Base-by-base conservation (phyloP, 805 yeast genomes). In the Scheffersomyces coipomensis region DNA sequence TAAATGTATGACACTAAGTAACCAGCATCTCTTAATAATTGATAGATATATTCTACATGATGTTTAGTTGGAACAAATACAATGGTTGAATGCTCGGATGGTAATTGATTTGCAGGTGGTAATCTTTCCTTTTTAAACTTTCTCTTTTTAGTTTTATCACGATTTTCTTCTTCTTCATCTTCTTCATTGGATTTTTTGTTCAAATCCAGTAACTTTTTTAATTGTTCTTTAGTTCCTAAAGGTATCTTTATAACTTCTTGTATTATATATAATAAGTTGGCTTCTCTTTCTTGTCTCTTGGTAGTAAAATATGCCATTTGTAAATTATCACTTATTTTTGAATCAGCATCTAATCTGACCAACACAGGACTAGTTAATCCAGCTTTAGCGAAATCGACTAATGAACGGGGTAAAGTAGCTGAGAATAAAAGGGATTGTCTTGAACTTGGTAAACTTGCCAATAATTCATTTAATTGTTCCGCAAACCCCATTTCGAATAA, bases 371-470 rank as follows among this genome's bases (percentile, higher is more conserved):
- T 91, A 2, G 83, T 76, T 35, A 93, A 73, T 5, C 99, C 99
- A 4, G 98, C 98, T 58, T 90, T 89, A 37, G 99, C 99, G 68
- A 93, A 93, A 53, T 91, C 97, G 19, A 93, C 97, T 51, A 93
- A 75, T 0, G 91, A 79, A 43, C 83, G 79, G 8, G 99, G 99
- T 38, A 93, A 75, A 0, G 99, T 93, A 1, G 99, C 99, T 29
- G 96, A 87, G 51, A 93, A 93, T 49, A 93, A 71, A 29, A 93
- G 69, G 0, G 97, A 85, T 63, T 93, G 99, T 57, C 98, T 79
- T 21, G 73, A 71, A 15, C 87, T 62, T 0, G 98, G 96, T 43
- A 93, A 72, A 1, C 93, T 74, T 1, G 88, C 91, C 34, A 93
- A 65, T 49, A 93, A 75, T 61, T 91, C 98, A 55, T 86, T 88